phyloP scores from a whole-genome alignment of 176 grass and related monocot species.

The Aegilops tauschii region DNA sequence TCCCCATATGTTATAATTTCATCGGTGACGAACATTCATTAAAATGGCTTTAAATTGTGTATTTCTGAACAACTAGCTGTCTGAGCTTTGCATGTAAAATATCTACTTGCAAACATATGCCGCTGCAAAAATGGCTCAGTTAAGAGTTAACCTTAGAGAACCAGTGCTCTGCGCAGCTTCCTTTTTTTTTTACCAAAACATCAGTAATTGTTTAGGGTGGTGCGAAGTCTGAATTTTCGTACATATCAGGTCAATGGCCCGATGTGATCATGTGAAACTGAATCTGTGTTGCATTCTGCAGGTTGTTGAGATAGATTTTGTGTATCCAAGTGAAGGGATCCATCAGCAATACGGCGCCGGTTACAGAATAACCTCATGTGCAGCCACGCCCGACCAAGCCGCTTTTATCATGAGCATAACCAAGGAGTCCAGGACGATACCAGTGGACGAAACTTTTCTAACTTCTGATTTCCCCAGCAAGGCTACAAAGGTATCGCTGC shows the following conservation, averaged over 20 bases:
- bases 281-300: conserved; percentile 25
- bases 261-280: background rate
- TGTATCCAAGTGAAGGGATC: conserved; percentile 82
- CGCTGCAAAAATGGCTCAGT: background rate
- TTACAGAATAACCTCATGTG: conserved; percentile 71
- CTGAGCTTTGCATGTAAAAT: background rate
- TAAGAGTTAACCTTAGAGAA: background rate
- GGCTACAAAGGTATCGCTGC: background rate
- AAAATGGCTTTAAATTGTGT: no score
- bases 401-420: conserved; percentile 77
- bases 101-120: background rate
- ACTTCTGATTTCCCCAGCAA: conserved; percentile 71
- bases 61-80: background rate
- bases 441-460: conserved; percentile 73
- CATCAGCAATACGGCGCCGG: conserved; percentile 61
- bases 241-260: background rate
- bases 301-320: conserved; percentile 82
- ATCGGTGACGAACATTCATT: no score
- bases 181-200: no score
- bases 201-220: background rate
- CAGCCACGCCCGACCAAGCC: conserved; percentile 65
- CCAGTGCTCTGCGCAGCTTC: background rate
- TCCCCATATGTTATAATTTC: no score
- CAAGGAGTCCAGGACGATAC: conserved; percentile 60
- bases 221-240: background rate